Conservation (phyloP, 257 asterid species). For the Rhazya stricta region DNA sequence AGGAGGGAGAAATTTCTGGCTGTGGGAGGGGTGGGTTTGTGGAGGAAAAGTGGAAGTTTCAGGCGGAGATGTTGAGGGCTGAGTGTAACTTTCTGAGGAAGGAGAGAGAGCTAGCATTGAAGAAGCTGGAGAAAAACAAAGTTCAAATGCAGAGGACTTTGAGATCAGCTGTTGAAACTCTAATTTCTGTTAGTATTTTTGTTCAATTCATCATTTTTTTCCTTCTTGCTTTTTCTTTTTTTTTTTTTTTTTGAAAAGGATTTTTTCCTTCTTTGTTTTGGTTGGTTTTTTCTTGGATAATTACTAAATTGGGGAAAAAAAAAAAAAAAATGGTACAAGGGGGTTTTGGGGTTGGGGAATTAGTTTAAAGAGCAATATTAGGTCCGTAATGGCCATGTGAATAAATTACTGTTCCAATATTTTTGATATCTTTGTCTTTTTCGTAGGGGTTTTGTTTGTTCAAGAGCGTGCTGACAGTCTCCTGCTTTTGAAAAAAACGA, state of each 20-base stretch:
- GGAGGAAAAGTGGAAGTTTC: conserved; percentile 80
- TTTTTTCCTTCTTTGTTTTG: background rate
- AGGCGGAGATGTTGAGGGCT: conserved; percentile 84
- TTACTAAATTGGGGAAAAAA: too few species aligned
- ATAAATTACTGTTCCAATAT: background rate
- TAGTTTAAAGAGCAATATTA: too few species aligned
- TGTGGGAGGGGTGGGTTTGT: conserved; percentile 21
- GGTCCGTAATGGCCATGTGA: too few species aligned
- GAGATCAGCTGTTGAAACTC: conserved; percentile 67
- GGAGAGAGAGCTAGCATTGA: conserved; percentile 70
- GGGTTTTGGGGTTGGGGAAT: background rate
- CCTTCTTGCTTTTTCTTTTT: background rate
- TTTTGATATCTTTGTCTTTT: background rate
- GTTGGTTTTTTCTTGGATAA: background rate
- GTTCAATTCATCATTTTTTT: background rate
- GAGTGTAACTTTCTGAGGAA: conserved; percentile 69
- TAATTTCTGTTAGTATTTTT: conserved; percentile 52
- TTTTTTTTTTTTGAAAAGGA: too few species aligned
- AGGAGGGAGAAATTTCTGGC: conserved; percentile 7
- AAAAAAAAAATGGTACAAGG: background rate
- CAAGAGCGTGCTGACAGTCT: background rate
- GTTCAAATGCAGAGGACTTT: conserved; percentile 59
- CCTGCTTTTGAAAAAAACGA: background rate
- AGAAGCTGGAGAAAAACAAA: conserved; percentile 63
- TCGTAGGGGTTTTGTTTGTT: background rate